Base-by-base conservation (phyloP, 2,329 filamentous ascomycete species). In the Colletotrichum simmondsii region DNA sequence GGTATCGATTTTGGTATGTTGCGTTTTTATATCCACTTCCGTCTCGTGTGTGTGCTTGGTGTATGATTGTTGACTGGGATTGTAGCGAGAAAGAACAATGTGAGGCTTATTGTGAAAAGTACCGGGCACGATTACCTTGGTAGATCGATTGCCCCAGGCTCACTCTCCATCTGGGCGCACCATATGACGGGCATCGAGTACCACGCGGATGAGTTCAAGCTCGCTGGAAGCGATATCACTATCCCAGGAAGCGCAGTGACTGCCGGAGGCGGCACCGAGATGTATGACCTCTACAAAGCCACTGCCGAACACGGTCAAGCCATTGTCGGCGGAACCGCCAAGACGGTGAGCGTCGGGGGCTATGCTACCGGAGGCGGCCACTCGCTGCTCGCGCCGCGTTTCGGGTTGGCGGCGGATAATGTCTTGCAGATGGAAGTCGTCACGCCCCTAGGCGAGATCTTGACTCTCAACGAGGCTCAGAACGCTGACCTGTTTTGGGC, bases 401-500 rank as follows among this genome's bases (percentile, higher is more conserved):
- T 88, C 74, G 91, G 92, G 0, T 80, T 93, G n/a, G 91, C 82
- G 2, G 89, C 88, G 1, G 92, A 93, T 75, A 87, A 92, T 54
- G 87, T 91, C 2, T 79, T 93, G 4, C 85, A 91, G 75, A 85
- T 89, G 80, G 86, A 90, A 35, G 81, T 92, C 0, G 86, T 93
- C 1, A 88, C 87, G 0, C 87, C 87, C 0, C 75, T 76, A 4
- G 90, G 91, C 0, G 77, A 86, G 7, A 82, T 88, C 6, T 54
- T 91, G 2, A 85, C 81, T 0, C 85, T 87, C 1, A 91, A 88
- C 60, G 87, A 87, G 52, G 84, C 86, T 12, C 82, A 87, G 52
- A 85, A 92, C 67, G 70, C 81, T 0, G 90, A 92, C 66, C 79
- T 93, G 0, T 92, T 91, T 78, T 93, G 91, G 91, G 91, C 91